Evolutionary conservation across 495 filamentous ascomycete genomes (phyloP).

Genomic region (Daldinia bambusicola): DNA sequence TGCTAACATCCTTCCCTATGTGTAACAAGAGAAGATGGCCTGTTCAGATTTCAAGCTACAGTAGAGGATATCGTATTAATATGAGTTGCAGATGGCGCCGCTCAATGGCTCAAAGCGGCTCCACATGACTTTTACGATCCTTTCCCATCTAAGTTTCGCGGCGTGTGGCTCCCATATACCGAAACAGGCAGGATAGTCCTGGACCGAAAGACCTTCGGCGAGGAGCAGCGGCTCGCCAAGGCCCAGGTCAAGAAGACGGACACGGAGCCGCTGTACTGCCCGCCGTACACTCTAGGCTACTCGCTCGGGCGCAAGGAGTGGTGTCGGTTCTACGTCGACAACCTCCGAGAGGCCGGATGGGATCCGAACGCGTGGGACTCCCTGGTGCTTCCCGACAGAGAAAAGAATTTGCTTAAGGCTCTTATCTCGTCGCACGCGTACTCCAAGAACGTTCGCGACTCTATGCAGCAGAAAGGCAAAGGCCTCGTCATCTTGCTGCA

Average conservation of each 20-base stretch:
- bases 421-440: constrained; percentile 76
- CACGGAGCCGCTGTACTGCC: constrained; percentile 56
- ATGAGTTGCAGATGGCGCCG: constrained; percentile 27
- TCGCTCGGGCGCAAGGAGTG: constrained; percentile 84
- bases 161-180: constrained; percentile 45
- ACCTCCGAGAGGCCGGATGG: constrained; percentile 72
- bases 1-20: background rate
- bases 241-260: constrained; percentile 53
- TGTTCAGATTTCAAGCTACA: background rate
- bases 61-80: constrained; percentile 5
- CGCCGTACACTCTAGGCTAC: constrained; percentile 77
- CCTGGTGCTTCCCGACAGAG: constrained; percentile 77
- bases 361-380: constrained; percentile 79
- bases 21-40: background rate
- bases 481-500: constrained; percentile 63
- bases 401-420: constrained; percentile 84
- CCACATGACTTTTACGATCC: constrained; percentile 41
- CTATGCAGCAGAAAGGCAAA: constrained; percentile 74
- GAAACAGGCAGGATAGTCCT: constrained; percentile 43
- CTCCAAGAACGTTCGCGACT: constrained; percentile 66
- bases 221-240: constrained; percentile 51
- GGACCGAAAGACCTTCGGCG: constrained; percentile 47
- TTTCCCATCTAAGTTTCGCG: constrained; percentile 35
- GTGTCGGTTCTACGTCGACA: constrained; percentile 81
- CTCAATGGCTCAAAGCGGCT: constrained; percentile 44